Evolutionary conservation across 495 filamentous ascomycete species (phyloP).

Genomic region (Neurospora africana): DNA sequence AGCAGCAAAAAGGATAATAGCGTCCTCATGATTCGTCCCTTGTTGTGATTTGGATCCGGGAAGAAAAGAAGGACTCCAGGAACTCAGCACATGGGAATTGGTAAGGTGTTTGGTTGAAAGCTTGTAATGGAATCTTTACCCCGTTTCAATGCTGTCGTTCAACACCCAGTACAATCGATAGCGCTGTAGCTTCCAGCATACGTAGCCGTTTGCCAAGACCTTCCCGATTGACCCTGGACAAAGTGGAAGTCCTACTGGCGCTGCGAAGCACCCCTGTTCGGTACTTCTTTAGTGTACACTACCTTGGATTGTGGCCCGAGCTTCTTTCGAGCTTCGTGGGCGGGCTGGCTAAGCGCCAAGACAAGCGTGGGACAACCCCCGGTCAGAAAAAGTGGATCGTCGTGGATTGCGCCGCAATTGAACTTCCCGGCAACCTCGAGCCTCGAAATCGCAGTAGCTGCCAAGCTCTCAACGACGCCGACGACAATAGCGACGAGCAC

Average conservation of each 20-base stretch:
- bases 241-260: conserved; percentile 5
- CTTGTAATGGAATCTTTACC: not conserved
- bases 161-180: not conserved
- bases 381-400: conserved; percentile 6
- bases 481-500: not conserved
- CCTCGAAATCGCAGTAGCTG: not conserved
- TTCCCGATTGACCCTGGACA: not conserved
- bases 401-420: conserved; percentile 9
- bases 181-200: conserved; percentile 18
- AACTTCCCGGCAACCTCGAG: conserved; percentile 6
- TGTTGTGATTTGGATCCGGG: conserved; percentile 24
- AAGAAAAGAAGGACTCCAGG: conserved; percentile 6
- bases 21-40: conserved; percentile 54
- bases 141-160: not conserved
- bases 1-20: conserved; percentile 58
- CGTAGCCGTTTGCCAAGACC: conserved; percentile 30
- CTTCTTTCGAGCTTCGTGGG: not conserved
- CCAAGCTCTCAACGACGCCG: conserved; percentile 1
- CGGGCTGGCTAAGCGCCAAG: not conserved
- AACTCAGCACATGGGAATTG: not conserved
- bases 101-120: not conserved
- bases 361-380: not conserved
- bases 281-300: not conserved
- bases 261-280: not conserved
- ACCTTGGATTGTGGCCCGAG: not conserved